phyloP scores from a whole-genome alignment of 2,329 filamentous ascomycete genomes.

The Ploettnerulaceae sp. region DNA sequence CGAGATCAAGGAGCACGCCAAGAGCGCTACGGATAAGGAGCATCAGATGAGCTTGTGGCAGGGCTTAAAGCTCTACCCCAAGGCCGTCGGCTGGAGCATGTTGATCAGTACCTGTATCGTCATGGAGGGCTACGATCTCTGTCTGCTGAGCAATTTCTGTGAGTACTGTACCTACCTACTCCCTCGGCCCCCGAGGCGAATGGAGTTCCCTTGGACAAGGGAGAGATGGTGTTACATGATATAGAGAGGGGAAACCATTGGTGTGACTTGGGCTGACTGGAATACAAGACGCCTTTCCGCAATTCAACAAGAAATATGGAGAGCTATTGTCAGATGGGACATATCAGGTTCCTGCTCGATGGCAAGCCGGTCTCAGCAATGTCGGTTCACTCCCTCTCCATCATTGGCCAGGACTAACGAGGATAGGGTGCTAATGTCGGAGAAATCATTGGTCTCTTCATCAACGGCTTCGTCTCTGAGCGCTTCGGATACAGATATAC shows the following conservation, averaged over 20 bases:
- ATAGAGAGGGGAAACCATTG: slow-evolving; percentile 1
- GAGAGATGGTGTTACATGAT: not conserved
- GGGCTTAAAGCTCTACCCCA: slow-evolving; percentile 78
- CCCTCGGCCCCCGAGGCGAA: too few species aligned
- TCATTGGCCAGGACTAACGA: slow-evolving; percentile 8
- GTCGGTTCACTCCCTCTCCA: slow-evolving; percentile 8
- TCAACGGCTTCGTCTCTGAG: slow-evolving; percentile 46
- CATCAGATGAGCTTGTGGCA: slow-evolving; percentile 68
- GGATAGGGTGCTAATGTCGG: slow-evolving; percentile 31
- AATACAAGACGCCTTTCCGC: slow-evolving; percentile 27
- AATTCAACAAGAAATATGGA: slow-evolving; percentile 37
- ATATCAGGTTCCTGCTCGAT: slow-evolving; percentile 34
- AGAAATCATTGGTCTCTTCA: slow-evolving; percentile 45
- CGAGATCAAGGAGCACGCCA: slow-evolving; percentile 39
- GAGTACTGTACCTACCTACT: slow-evolving; percentile 17
- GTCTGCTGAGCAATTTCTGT: slow-evolving; percentile 31
- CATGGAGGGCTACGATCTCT: slow-evolving; percentile 86
- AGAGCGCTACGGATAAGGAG: slow-evolving; percentile 53
- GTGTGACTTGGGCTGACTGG: slow-evolving; percentile 22
- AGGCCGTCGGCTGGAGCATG: slow-evolving; percentile 78
- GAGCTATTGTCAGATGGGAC: slow-evolving; percentile 29
- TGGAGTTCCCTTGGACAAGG: too few species aligned
- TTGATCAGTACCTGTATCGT: slow-evolving; percentile 86
- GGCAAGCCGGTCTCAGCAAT: slow-evolving; percentile 36
- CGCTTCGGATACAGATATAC: slow-evolving; percentile 48